Evolutionary conservation across 2,329 filamentous ascomycete species (phyloP).

Genomic region (Xylariaceae sp.): DNA sequence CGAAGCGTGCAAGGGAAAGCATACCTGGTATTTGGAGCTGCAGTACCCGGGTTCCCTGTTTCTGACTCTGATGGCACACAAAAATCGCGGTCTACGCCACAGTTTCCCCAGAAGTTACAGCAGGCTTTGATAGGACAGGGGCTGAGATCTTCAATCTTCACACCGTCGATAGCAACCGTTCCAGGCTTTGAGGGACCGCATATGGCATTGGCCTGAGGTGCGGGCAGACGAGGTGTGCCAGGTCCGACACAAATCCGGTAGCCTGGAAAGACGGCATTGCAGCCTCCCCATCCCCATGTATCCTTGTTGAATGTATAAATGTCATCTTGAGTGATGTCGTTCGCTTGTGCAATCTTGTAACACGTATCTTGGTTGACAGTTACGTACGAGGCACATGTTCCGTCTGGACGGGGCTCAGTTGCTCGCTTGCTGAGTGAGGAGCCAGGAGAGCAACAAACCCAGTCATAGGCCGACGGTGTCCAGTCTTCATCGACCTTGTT

Average conservation of each 20-base stretch:
- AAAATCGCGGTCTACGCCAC: slow-evolving; percentile 26
- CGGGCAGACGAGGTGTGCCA: slow-evolving; percentile 10
- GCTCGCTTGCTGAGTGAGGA: neutral
- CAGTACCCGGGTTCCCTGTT: slow-evolving; percentile 34
- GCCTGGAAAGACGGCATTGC: slow-evolving; percentile 18
- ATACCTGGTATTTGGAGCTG: slow-evolving; percentile 15
- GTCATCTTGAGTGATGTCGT: slow-evolving; percentile 30
- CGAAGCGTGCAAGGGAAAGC: too few species aligned
- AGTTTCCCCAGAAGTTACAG: slow-evolving; percentile 39
- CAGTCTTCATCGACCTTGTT: slow-evolving; percentile 1
- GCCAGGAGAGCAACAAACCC: slow-evolving; percentile 1
- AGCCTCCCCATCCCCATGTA: slow-evolving; percentile 39
- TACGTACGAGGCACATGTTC: slow-evolving; percentile 35
- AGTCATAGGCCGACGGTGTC: slow-evolving; percentile 1
- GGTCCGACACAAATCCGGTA: slow-evolving; percentile 11
- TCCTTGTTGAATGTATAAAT: slow-evolving; percentile 36
- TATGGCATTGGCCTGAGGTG: slow-evolving; percentile 6
- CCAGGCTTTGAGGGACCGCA: slow-evolving; percentile 15
- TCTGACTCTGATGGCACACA: slow-evolving; percentile 17
- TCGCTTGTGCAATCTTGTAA: slow-evolving; percentile 26
- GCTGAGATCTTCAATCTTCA: slow-evolving; percentile 23
- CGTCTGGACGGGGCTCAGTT: slow-evolving; percentile 28
- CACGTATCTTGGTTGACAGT: slow-evolving; percentile 34
- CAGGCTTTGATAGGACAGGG: slow-evolving; percentile 37
- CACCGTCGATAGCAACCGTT: slow-evolving; percentile 6